phyloP scores from a whole-genome alignment of 1,284 basidiomycete species.

The Cryptococcus hybrid region DNA sequence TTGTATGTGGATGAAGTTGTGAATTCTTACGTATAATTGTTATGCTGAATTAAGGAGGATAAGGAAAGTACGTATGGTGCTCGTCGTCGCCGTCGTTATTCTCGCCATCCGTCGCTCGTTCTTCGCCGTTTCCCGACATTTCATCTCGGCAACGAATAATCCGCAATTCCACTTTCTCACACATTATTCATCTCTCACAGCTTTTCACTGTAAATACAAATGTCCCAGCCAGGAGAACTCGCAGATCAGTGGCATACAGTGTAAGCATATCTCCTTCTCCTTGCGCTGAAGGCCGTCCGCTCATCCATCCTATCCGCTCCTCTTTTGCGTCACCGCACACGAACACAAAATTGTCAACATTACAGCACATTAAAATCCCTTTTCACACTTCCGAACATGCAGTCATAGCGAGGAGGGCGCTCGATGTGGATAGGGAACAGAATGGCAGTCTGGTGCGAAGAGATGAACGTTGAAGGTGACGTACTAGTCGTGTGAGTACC shows the following conservation, averaged over 20 bases:
- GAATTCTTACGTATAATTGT: too few relatives aligned
- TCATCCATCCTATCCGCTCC: background rate
- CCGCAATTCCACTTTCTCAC: background rate
- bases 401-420: slow-evolving; percentile 68
- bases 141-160: too few relatives aligned
- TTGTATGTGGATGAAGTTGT: too few relatives aligned
- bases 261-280: slow-evolving; percentile 13
- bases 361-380: slow-evolving; percentile 70
- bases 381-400: slow-evolving; percentile 72
- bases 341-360: too few relatives aligned
- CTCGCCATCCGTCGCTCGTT: too few relatives aligned
- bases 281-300: background rate
- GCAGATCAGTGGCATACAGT: slow-evolving; percentile 25
- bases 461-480: slow-evolving; percentile 63
- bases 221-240: slow-evolving; percentile 9
- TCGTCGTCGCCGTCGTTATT: too few relatives aligned
- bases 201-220: background rate
- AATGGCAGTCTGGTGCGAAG: slow-evolving; percentile 71
- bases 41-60: too few relatives aligned
- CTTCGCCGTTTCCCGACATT: too few relatives aligned
- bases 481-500: slow-evolving; percentile 66
- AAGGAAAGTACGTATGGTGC: too few relatives aligned
- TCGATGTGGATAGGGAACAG: slow-evolving; percentile 80
- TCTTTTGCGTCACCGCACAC: background rate
- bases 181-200: background rate